Percentiles rank a stretch among this genome's conserved stretches.
Conservation (phyloP, 2,329 filamentous ascomycete species). For the Dactylellina leptospora region DNA sequence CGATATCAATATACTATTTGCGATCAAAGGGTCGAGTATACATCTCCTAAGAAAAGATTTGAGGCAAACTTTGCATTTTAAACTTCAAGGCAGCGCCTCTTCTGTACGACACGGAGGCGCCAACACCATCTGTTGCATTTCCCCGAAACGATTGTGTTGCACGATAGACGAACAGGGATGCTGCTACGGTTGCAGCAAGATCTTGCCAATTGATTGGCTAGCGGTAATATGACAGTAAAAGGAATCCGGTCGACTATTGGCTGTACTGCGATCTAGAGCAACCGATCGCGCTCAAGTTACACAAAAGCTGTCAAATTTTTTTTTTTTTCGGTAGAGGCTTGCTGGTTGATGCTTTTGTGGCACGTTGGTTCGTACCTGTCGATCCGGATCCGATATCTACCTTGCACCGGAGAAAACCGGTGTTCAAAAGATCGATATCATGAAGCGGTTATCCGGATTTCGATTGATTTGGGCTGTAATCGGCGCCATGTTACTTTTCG, state of each 20-base stretch:
- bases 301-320: neutral
- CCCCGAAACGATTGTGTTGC: slow-evolving; percentile 25
- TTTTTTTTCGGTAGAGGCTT: neutral
- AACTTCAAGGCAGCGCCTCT: neutral
- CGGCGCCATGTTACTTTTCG: no score
- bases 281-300: neutral
- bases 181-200: neutral
- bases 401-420: no score
- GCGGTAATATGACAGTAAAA: neutral
- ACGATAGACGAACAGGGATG: slow-evolving; percentile 4
- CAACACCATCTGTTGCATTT: no score
- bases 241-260: neutral
- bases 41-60: no score
- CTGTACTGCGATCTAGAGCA: neutral
- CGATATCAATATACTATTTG: no score
- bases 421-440: no score
- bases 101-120: neutral
- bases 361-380: neutral
- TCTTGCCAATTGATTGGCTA: slow-evolving; percentile 2
- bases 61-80: no score
- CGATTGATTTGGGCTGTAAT: no score
- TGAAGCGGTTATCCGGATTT: no score
- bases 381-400: neutral
- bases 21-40: no score
- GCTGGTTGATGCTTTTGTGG: neutral